A percentile compares a stretch with the other conserved stretches of the same genome.
Evolutionary conservation across 495 filamentous ascomycete species (phyloP).

Genomic region (Penicillium turbatum): DNA sequence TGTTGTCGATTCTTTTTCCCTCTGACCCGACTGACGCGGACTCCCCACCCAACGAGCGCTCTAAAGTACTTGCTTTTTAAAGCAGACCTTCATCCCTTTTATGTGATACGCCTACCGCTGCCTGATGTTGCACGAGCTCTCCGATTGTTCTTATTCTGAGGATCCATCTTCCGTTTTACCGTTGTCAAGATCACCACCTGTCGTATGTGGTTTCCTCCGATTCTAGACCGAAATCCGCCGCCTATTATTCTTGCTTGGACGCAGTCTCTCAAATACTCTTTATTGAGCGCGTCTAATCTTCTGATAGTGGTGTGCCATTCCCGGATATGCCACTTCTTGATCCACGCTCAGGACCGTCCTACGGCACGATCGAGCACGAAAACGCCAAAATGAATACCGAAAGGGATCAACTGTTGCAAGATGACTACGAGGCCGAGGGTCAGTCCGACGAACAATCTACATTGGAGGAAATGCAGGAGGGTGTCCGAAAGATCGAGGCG

Average conservation of each 20-base stretch:
- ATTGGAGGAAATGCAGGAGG: conserved; percentile 45
- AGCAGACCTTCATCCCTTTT: conserved; percentile 18
- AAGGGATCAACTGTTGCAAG: conserved; percentile 31
- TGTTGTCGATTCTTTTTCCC: conserved; percentile 13
- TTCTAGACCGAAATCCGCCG: neutral
- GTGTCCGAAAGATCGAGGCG: conserved; percentile 54
- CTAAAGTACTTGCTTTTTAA: conserved; percentile 10
- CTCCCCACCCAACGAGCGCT: conserved; percentile 23
- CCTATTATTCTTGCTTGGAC: conserved; percentile 24
- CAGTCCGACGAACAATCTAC: conserved; percentile 24
- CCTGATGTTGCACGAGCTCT: conserved; percentile 21
- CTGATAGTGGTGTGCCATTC: conserved; percentile 1
- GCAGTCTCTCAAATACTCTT: neutral
- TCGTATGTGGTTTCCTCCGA: neutral
- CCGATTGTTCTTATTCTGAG: conserved; percentile 10
- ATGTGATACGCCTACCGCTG: conserved; percentile 18
- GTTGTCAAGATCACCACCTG: conserved; percentile 7
- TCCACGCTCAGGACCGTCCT: conserved; percentile 33
- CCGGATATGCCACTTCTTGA: conserved; percentile 40
- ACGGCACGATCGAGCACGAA: conserved; percentile 37
- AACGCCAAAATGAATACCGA: conserved; percentile 28
- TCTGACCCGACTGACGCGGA: conserved; percentile 68
- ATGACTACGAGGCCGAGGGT: conserved; percentile 28
- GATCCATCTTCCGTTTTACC: conserved; percentile 1
- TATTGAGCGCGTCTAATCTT: conserved; percentile 8